These are phyloP conservation scores for Uronychia setigera DNA, from an alignment of 73 alveolate genomes.

Conservation along the genomic window DNA sequence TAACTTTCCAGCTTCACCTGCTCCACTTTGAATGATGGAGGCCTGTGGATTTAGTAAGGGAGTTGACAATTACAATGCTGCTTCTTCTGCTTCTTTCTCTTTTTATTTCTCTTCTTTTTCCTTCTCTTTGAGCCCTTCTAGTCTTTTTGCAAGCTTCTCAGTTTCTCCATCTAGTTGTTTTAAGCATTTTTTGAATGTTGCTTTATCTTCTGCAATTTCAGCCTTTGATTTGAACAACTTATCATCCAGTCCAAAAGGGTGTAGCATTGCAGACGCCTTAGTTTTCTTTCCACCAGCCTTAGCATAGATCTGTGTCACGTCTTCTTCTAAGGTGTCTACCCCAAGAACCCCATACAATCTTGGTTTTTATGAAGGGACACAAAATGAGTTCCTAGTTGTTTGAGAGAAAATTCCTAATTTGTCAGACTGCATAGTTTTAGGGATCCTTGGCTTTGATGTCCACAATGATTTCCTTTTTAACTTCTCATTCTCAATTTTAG, in stretches of 20 bases:
- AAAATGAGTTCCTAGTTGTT: not conserved
- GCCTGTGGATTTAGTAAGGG: no score
- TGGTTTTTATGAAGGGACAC: not conserved
- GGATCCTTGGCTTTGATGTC: no score
- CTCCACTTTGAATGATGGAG: not conserved
- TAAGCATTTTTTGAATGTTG: not conserved
- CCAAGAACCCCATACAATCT: slow-evolving; percentile 10
- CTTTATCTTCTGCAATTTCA: not conserved
- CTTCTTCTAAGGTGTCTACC: not conserved
- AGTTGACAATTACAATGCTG: no score
- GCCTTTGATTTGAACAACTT: not conserved
- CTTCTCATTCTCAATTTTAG: not conserved
- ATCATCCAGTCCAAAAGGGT: slow-evolving; percentile 3
- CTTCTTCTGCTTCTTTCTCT: not conserved
- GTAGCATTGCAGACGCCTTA: not conserved
- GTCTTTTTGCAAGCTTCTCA: not conserved
- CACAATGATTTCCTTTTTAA: not conserved
- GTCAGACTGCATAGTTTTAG: not conserved
- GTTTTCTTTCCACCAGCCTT: not conserved
- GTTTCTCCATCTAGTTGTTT: not conserved
- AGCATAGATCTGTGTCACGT: not conserved
- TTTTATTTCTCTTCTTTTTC: not conserved
- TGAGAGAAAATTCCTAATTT: not conserved
- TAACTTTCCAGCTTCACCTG: no score
- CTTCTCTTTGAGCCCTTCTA: not conserved